A percentile compares a stretch with the other conserved stretches of the same genome.
Evolutionary conservation across 2,329 filamentous ascomycete genomes (phyloP).

Genomic region (Chaetomium globosum): DNA sequence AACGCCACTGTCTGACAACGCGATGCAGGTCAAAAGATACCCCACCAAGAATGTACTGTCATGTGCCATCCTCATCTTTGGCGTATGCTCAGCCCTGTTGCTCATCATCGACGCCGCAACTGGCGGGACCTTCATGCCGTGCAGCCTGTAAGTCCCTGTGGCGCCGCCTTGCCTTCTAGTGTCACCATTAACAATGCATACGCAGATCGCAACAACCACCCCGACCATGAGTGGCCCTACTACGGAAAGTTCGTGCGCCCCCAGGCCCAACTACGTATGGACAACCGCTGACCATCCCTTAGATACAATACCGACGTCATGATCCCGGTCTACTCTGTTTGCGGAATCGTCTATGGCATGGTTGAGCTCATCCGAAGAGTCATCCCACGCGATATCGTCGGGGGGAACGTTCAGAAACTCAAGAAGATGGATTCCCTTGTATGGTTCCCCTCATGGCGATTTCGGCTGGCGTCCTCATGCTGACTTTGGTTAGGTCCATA

Average conservation of each 20-base stretch:
- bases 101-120: constrained; percentile 53
- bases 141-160: constrained; percentile 26
- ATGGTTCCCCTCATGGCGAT: constrained; percentile 33
- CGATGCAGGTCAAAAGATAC: constrained; percentile 41
- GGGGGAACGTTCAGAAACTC: constrained; percentile 53
- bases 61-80: constrained; percentile 50
- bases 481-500: constrained; percentile 42
- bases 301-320: constrained; percentile 53
- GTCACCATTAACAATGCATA: background rate
- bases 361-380: constrained; percentile 55
- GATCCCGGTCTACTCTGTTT: constrained; percentile 52
- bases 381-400: constrained; percentile 55
- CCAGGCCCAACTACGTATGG: background rate
- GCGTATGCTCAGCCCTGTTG: constrained; percentile 51
- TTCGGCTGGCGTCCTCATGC: background rate
- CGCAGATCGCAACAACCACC: constrained; percentile 38
- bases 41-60: constrained; percentile 52
- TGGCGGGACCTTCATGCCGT: constrained; percentile 49
- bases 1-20: background rate
- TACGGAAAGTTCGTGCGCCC: constrained; percentile 42
- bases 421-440: constrained; percentile 48
- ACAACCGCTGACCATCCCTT: background rate
- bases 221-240: constrained; percentile 46
- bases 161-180: too few relatives aligned
- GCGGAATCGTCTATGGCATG: constrained; percentile 51